phyloP scores from a whole-genome alignment of 108 stramenopile genomes.

The Nitzschia palea region DNA sequence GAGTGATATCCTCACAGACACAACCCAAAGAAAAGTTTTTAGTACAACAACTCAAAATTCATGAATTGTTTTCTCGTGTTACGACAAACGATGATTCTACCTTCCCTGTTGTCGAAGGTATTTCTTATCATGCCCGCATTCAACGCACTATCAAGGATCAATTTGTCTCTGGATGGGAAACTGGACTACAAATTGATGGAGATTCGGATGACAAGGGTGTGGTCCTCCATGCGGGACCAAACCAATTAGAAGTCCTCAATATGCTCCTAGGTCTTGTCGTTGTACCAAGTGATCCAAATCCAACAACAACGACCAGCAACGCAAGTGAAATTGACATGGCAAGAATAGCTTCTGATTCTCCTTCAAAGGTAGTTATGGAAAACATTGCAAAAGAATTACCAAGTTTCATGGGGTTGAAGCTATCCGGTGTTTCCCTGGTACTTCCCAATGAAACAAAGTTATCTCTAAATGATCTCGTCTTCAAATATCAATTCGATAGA shows the following conservation, averaged over 20 bases:
- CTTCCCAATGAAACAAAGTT: conserved; percentile 5
- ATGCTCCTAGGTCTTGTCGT: background rate
- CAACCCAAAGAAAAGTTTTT: background rate
- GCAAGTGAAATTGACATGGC: background rate
- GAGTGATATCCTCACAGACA: background rate
- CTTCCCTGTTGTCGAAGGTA: background rate
- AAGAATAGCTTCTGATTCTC: too few species aligned
- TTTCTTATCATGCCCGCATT: background rate
- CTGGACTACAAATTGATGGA: background rate
- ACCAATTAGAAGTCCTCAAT: background rate
- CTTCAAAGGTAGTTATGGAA: background rate
- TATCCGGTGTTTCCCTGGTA: background rate
- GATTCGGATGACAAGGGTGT: background rate
- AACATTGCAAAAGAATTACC: background rate
- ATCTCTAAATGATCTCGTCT: background rate
- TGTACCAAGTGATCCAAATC: too few species aligned
- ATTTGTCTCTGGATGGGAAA: background rate
- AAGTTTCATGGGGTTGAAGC: conserved; percentile 1
- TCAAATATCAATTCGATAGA: conserved; percentile 2
- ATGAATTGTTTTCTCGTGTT: background rate
- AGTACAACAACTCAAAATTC: background rate
- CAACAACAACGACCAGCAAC: background rate
- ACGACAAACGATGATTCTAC: background rate
- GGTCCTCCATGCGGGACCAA: background rate
- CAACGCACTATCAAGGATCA: background rate